A percentile compares a stretch with the other conserved stretches of the same genome.
These are phyloP conservation scores for Mrakia hoshinonis DNA, from an alignment of 768 basidiomycete species.

Conservation along the genomic window DNA sequence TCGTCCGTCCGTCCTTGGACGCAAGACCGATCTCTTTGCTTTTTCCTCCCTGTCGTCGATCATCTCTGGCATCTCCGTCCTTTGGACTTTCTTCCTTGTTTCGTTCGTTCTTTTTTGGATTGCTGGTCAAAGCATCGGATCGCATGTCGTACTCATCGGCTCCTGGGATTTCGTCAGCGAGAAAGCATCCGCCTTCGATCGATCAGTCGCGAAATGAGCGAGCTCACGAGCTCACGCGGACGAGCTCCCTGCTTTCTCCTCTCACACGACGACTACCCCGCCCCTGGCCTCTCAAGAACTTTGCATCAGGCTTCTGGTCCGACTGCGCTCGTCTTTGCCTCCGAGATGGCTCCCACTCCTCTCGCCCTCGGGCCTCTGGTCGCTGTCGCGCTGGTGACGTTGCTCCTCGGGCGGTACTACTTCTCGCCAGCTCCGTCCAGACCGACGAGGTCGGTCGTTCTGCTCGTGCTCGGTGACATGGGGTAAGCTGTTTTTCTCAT, in stretches of 20 bases:
- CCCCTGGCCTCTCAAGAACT: not conserved
- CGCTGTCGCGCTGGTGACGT: not conserved
- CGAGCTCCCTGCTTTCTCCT: not conserved
- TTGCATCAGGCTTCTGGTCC: not conserved
- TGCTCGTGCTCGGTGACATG: constrained; percentile 90
- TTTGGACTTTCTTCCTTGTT: constrained; percentile 13
- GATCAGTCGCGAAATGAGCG: no score
- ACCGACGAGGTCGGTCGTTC: constrained; percentile 55
- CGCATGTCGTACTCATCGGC: no score
- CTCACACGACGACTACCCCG: no score
- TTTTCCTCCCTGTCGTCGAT: not conserved
- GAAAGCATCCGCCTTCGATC: no score
- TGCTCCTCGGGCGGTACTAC: not conserved
- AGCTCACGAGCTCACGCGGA: no score
- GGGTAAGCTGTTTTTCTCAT: constrained; percentile 39
- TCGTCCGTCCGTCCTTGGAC: no score
- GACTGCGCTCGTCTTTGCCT: no score
- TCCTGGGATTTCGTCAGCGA: no score
- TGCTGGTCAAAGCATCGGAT: no score
- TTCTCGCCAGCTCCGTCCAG: not conserved
- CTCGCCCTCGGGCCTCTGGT: not conserved
- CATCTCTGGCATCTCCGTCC: constrained; percentile 8
- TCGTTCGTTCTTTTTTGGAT: no score
- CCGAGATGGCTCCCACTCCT: not conserved
- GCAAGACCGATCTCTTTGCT: no score